Conservation (phyloP, 306 rosid genomes). For the Albizia julibrissin region DNA sequence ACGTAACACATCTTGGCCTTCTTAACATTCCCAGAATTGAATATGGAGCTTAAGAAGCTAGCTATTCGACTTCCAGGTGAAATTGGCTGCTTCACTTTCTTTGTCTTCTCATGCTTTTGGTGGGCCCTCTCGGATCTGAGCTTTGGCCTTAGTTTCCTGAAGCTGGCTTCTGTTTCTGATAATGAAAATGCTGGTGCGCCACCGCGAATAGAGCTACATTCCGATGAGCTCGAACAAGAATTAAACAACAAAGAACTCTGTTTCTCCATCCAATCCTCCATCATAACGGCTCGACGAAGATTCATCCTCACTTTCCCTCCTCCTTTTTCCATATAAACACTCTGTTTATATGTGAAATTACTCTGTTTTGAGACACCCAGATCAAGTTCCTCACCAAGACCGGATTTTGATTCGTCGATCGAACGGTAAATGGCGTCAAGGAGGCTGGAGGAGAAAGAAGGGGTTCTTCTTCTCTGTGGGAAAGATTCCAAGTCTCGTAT, state of each 20-base stretch:
- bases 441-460: slow-evolving; percentile 72
- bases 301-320: slow-evolving; percentile 37
- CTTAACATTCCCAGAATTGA: slow-evolving; percentile 68
- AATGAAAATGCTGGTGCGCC: slow-evolving; percentile 49
- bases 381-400: slow-evolving; percentile 31
- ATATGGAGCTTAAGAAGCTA: slow-evolving; percentile 59
- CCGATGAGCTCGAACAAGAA: slow-evolving; percentile 61
- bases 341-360: slow-evolving; percentile 7
- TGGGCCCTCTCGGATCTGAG: slow-evolving; percentile 29
- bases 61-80: slow-evolving; percentile 69
- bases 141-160: slow-evolving; percentile 33
- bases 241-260: slow-evolving; percentile 46
- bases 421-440: slow-evolving; percentile 64
- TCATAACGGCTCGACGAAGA: slow-evolving; percentile 55
- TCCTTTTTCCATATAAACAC: not conserved
- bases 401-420: slow-evolving; percentile 58
- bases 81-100: slow-evolving; percentile 70
- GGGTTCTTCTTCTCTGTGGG: slow-evolving; percentile 71
- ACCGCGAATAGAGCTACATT: slow-evolving; percentile 52
- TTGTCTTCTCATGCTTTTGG: slow-evolving; percentile 25
- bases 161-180: slow-evolving; percentile 60
- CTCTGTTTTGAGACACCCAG: slow-evolving; percentile 25
- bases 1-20: slow-evolving; percentile 80
- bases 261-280: slow-evolving; percentile 68
- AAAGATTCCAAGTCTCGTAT: slow-evolving; percentile 23